Base-by-base conservation (phyloP, 805 yeast species). In the Teunomyces lycoperdinae region DNA sequence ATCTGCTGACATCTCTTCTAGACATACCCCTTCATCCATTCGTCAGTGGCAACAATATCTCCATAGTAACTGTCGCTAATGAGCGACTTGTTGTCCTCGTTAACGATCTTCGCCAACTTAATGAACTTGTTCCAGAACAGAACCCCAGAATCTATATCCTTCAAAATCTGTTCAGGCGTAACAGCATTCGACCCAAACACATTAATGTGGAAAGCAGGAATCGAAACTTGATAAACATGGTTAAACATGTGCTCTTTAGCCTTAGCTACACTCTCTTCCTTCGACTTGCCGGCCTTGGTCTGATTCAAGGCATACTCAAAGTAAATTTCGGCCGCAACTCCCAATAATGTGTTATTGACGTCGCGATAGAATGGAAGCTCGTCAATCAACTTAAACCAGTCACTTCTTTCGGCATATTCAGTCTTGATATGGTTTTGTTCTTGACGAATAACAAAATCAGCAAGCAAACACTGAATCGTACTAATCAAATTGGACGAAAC, bases 301-400 rank as follows among this genome's bases (percentile, higher is more conserved):
- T 60, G 63, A 47, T 63, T 68, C 28, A 63, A 57, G 28, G 73
- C 65, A 43, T 58, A 68, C 48, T 78, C 82, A 38, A 81, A 73
- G 54, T 77, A 80, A 14, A 78, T 67, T 56, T 81, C 82, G 5
- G 78, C 68, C 3, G 84, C 70, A 9, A 85, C 74, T 6, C 87
- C 92, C 57, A 83, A 62, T 10, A 86, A 68, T 1, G 89, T 81
- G 58, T 76, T 84, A 50, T 87, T 84, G 29, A 80, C 63, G 36
- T 71, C 70, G 26, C 61, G 62, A 49, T 72, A 77, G 58, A 87
- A 88, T 9, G 96, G 96, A 44, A 85, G 57, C 50, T 78, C 73
- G 9, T 67, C 57, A 2, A 80, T 78, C 39, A 89, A 64, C 6
- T 67, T 51, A 42, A 73, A 67, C 96, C 96, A 89, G 2, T 78